Evolutionary conservation across 148 eudicot genomes (phyloP).

Genomic region (Polygonum aviculare): DNA sequence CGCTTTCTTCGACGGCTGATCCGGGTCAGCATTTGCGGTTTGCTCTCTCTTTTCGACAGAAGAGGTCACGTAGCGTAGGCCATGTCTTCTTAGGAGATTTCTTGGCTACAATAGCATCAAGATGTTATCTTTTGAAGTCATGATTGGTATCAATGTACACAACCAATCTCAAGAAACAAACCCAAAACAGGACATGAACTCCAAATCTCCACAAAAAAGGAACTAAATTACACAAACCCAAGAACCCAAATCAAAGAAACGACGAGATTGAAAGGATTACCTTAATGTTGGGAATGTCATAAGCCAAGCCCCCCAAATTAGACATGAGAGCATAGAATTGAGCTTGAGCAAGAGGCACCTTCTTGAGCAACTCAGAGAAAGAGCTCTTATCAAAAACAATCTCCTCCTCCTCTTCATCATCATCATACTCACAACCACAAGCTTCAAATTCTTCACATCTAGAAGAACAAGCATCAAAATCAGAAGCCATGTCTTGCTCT

Average conservation of each 20-base stretch:
- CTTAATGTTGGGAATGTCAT: conserved; percentile 72
- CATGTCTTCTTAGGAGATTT: conserved; percentile 45
- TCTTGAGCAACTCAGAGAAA: conserved; percentile 62
- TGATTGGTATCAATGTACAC: too few relatives aligned
- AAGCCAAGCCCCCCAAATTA: conserved; percentile 76
- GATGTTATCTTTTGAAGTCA: too few relatives aligned
- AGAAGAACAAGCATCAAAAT: conserved; percentile 6
- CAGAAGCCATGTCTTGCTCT: conserved; percentile 9
- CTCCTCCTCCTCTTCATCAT: conserved; percentile 31
- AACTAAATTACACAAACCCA: too few relatives aligned
- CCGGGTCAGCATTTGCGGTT: conserved; percentile 24
- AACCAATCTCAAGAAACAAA: not conserved
- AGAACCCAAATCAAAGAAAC: not conserved
- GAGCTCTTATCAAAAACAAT: conserved; percentile 49
- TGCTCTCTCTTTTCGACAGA: conserved; percentile 67
- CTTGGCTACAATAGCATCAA: conserved; percentile 26
- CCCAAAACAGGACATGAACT: not conserved
- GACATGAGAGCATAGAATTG: conserved; percentile 81
- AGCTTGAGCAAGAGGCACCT: conserved; percentile 69
- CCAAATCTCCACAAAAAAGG: not conserved
- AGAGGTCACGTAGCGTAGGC: conserved; percentile 62
- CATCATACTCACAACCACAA: conserved; percentile 12
- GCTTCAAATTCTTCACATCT: conserved; percentile 26
- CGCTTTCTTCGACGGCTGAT: conserved; percentile 20
- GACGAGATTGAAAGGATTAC: conserved; percentile 19